Conservation (phyloP, 2,329 filamentous ascomycete species). For the Clarireedia paspali region DNA sequence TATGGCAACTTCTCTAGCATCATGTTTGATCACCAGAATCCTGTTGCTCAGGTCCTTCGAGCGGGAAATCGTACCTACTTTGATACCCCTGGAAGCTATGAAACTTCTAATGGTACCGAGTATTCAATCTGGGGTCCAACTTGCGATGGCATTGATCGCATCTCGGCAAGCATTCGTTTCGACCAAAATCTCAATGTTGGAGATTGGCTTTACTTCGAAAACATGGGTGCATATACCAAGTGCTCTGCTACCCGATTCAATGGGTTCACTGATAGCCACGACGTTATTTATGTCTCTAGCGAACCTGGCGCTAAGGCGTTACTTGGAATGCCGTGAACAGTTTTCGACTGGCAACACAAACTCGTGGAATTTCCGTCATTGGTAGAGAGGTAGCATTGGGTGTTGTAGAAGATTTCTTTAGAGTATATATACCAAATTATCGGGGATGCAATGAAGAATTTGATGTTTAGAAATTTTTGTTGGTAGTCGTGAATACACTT, state of each 20-base stretch:
- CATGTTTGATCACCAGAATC: slow-evolving; percentile 97
- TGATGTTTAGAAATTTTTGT: not conserved
- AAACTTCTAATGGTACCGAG: slow-evolving; percentile 51
- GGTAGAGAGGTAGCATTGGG: not conserved
- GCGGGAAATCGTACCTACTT: slow-evolving; percentile 50
- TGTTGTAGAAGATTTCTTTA: not conserved
- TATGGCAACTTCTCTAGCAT: slow-evolving; percentile 99
- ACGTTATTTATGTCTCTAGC: slow-evolving; percentile 90
- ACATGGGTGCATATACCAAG: slow-evolving; percentile 98
- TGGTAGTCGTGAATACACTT: not conserved
- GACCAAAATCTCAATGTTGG: slow-evolving; percentile 75
- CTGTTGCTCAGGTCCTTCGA: slow-evolving; percentile 72
- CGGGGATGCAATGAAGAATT: not conserved
- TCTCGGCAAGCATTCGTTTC: slow-evolving; percentile 74
- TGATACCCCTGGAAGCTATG: slow-evolving; percentile 43
- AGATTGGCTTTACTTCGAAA: slow-evolving; percentile 97
- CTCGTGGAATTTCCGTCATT: not conserved
- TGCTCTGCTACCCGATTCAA: slow-evolving; percentile 98
- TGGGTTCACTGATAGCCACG: slow-evolving; percentile 86
- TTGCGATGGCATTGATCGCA: slow-evolving; percentile 95
- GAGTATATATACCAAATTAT: not conserved
- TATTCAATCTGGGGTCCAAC: slow-evolving; percentile 99
- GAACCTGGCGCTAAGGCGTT: slow-evolving; percentile 79
- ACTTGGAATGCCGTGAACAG: slow-evolving; percentile 33
- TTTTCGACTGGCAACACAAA: not conserved